These are phyloP conservation scores for Ensete glaucum DNA, from an alignment of 176 grass and related monocot genomes.

Conservation along the genomic window DNA sequence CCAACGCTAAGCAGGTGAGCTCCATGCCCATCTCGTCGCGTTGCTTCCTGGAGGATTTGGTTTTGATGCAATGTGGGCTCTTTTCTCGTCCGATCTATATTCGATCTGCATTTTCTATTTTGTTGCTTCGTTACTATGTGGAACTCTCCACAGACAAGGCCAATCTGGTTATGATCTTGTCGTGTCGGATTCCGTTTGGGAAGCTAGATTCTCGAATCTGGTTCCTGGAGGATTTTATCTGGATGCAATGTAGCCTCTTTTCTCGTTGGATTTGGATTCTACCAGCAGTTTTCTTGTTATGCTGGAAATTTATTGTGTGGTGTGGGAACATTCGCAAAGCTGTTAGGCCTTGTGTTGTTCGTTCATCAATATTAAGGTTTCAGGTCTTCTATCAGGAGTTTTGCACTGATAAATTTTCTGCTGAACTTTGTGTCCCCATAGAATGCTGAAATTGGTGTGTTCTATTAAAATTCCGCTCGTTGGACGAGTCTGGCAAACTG, in stretches of 20 bases:
- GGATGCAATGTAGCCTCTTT: background rate
- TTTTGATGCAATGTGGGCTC: background rate
- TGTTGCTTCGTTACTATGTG: background rate
- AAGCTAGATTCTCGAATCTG: background rate
- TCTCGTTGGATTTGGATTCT: background rate
- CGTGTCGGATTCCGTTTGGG: too few relatives aligned
- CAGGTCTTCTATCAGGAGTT: too few relatives aligned
- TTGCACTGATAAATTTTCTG: too few relatives aligned
- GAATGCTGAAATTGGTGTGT: too few relatives aligned
- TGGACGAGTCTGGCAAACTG: too few relatives aligned
- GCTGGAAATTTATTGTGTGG: too few relatives aligned
- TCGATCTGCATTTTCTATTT: background rate
- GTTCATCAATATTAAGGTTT: too few relatives aligned
- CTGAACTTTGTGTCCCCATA: too few relatives aligned
- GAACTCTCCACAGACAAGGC: background rate
- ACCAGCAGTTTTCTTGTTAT: background rate
- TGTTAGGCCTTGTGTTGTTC: too few relatives aligned
- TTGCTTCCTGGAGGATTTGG: background rate
- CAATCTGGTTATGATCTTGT: too few relatives aligned
- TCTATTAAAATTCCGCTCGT: too few relatives aligned
- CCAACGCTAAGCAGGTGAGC: conserved; percentile 9
- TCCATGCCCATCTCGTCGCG: background rate
- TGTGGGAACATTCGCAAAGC: background rate
- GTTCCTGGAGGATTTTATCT: background rate
- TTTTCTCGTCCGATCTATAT: background rate